Evolutionary conservation across 345 rosid species (phyloP), one percentile per base, ranked within the genome.

Genomic region (Raphanus raphanistrum): DNA sequence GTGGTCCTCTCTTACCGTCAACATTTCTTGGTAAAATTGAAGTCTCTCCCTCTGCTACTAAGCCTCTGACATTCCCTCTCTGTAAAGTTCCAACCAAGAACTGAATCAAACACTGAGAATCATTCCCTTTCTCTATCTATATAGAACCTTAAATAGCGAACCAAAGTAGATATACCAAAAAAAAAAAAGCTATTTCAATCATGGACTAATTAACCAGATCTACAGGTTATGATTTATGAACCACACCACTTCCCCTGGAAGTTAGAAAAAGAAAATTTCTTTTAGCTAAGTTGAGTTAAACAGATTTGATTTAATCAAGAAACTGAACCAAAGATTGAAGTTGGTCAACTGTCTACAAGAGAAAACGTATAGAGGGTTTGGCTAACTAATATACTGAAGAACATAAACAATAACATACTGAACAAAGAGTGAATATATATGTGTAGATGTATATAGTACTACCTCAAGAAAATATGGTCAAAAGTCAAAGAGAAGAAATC

Each of bases 61-160:
- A 21, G 31, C 68, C 64, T 79, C 77, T 85, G 57, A 79, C 85
- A 76, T 84, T 87, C 78, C 78, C 82, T 68, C 74, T 73, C 74
- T 69, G 68, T 55, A 63, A 52, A 63, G 1, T 17, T 9, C 3
- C 4, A 50, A 52, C 70, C 17, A 43, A 50, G 63, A 43, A 17
- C 36, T 10, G 63, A 78, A 59, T 66, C 68, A 66, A 66, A 58
- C 38, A 64, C 35, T 69, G 52, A 48, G 1, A 65, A 52, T 52
- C 16, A 50, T n/a, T 50, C 57, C 17, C 5, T 15, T 50, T 50
- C 6, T 50, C 17, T 50, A 15, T 6, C 21, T 50, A 12, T 50
- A 12, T 1, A 5, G 2, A 50, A 74, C 8, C 33, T 33, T 21
- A 21, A 21, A 26, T 21, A 65, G 12, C 35, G 6, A 63, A 8